A percentile compares a stretch with the other conserved stretches of the same genome.
Conservation (phyloP, 2,329 filamentous ascomycete genomes). For the Saccharata proteae region DNA sequence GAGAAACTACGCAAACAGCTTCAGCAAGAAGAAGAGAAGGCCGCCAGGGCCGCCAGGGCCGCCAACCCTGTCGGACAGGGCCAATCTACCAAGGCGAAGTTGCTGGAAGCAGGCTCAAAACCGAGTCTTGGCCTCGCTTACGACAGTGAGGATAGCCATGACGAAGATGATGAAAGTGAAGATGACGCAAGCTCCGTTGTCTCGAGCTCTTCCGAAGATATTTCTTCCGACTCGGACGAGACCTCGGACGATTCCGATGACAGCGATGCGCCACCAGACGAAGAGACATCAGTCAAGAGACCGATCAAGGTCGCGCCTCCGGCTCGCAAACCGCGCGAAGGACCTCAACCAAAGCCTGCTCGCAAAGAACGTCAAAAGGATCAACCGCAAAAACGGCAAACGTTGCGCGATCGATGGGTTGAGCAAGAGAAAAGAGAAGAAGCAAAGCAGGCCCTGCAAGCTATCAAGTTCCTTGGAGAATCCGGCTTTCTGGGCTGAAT, state of each 20-base stretch:
- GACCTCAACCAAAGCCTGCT: conserved; percentile 8
- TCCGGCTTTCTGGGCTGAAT: conserved; percentile 15
- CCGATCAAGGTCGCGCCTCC: conserved; percentile 8
- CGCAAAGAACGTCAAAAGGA: conserved; percentile 8
- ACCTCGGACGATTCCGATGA: conserved; percentile 13
- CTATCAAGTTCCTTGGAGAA: conserved; percentile 35
- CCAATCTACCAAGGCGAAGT: not conserved
- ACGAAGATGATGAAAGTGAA: conserved; percentile 12
- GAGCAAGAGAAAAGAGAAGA: conserved; percentile 34
- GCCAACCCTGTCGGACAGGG: not conserved
- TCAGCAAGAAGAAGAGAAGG: conserved; percentile 15
- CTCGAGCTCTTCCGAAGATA: conserved; percentile 16
- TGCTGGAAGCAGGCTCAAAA: conserved; percentile 3
- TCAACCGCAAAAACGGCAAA: not conserved
- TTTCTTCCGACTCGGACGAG: conserved; percentile 9
- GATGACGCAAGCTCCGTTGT: conserved; percentile 17
- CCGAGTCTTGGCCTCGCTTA: conserved; percentile 21
- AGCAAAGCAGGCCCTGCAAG: conserved; percentile 29
- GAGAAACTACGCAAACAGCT: conserved; percentile 22
- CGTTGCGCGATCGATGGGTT: conserved; percentile 18
- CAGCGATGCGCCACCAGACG: conserved; percentile 25
- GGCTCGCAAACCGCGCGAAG: conserved; percentile 1
- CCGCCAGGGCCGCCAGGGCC: conserved; percentile 11
- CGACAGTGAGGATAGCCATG: conserved; percentile 16
- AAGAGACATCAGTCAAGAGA: conserved; percentile 18